These are phyloP conservation scores for Arabis hirsuta DNA, from an alignment of 345 rosid species.

Conservation along the genomic window DNA sequence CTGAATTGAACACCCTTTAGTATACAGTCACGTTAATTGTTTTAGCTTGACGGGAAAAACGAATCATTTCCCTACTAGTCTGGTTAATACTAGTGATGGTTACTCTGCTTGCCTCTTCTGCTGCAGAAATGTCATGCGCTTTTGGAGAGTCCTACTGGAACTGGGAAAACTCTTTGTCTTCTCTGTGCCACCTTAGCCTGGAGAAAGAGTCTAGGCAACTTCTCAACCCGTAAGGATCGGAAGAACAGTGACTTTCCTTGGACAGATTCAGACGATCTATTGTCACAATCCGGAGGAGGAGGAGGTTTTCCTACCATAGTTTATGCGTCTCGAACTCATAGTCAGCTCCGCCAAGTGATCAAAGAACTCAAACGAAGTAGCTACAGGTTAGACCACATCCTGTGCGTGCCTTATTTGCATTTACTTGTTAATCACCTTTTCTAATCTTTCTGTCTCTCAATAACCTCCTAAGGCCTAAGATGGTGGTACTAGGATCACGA, in stretches of 20 bases:
- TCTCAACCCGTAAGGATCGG: constrained; percentile 60
- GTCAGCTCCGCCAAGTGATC: constrained; percentile 95
- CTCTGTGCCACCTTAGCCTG: constrained; percentile 98
- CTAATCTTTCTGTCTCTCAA: constrained; percentile 22
- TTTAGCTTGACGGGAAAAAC: neutral
- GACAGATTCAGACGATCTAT: constrained; percentile 26
- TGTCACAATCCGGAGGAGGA: constrained; percentile 47
- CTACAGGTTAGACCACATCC: constrained; percentile 65
- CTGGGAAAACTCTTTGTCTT: constrained; percentile 94
- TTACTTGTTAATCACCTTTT: constrained; percentile 9
- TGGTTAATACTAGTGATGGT: neutral
- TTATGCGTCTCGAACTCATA: constrained; percentile 91
- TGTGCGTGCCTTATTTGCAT: constrained; percentile 3
- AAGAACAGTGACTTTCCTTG: constrained; percentile 30
- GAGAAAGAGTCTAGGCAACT: constrained; percentile 87
- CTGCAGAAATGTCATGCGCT: constrained; percentile 85
- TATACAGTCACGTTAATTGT: neutral
- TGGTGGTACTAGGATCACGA: constrained; percentile 88
- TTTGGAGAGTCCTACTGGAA: constrained; percentile 98
- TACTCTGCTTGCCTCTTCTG: neutral
- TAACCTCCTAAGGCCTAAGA: constrained; percentile 98
- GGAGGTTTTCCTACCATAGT: constrained; percentile 70
- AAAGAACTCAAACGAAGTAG: constrained; percentile 84
- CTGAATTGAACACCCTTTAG: neutral
- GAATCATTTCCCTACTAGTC: too few relatives aligned